Percentiles rank a stretch among this genome's conserved stretches.
Conservation (phyloP, 768 basidiomycete species). For the Termitomyces sp. region DNA sequence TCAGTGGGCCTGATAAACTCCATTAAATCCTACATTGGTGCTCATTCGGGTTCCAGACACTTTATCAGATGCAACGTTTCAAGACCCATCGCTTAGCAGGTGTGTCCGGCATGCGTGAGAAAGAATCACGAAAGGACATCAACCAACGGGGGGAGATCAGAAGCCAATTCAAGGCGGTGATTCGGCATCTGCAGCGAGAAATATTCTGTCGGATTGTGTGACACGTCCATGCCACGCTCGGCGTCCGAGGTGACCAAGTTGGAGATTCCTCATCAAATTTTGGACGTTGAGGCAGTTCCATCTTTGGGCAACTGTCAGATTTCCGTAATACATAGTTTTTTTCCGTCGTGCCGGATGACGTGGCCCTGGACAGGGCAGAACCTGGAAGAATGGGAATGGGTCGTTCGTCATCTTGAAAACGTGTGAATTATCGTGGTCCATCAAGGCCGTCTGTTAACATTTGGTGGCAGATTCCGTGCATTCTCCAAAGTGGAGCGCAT, state of each 20-base stretch:
- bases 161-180: background rate
- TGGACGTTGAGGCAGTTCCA: background rate
- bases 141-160: background rate
- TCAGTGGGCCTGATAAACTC: background rate
- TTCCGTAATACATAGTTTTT: background rate
- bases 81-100: background rate
- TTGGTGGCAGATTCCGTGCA: background rate
- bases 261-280: background rate
- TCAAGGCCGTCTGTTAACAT: background rate
- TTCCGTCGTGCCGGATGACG: background rate
- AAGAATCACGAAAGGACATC: background rate
- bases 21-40: background rate
- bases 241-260: background rate
- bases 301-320: background rate
- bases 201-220: background rate
- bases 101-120: background rate
- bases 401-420: background rate
- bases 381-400: background rate
- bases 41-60: background rate
- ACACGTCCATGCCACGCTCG: background rate
- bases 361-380: background rate
- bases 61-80: background rate
- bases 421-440: background rate
- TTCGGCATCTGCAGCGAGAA: background rate
- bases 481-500: background rate